Conservation (phyloP, 2,329 filamentous ascomycete genomes). For the Aquanectria penicillioides region DNA sequence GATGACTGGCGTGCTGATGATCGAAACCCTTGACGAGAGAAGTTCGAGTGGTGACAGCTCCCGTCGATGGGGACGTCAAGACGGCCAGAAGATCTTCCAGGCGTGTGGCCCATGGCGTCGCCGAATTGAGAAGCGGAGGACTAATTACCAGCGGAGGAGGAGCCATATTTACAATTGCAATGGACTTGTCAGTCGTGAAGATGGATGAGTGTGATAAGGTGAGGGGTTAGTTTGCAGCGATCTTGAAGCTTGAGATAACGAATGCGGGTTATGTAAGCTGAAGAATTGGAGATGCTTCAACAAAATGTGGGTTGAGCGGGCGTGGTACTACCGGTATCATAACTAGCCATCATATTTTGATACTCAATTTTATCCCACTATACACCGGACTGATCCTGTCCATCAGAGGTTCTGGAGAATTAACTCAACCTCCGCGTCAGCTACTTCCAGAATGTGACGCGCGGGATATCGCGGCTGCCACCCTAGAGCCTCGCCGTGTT, state of each 20-base stretch:
- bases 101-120: conserved; percentile 79
- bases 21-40: conserved; percentile 71
- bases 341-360: no score
- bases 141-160: conserved; percentile 56
- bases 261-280: no score
- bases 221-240: no score
- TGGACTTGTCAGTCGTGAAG: no score
- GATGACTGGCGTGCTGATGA: conserved; percentile 69
- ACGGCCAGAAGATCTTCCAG: conserved; percentile 68
- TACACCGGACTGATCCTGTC: no score
- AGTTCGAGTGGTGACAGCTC: conserved; percentile 80
- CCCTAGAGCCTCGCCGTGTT: conserved; percentile 53
- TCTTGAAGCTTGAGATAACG: no score
- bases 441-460: conserved; percentile 57
- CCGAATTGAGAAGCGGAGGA: conserved; percentile 78
- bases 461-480: conserved; percentile 56
- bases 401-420: not conserved
- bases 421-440: conserved; percentile 56
- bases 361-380: no score
- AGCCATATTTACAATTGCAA: conserved; percentile 19
- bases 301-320: no score
- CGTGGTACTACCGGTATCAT: no score
- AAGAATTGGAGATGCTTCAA: no score
- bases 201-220: no score
- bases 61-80: conserved; percentile 70